phyloP scores from a whole-genome alignment of 108 stramenopile genomes.

The Cyclotella distinguenda region DNA sequence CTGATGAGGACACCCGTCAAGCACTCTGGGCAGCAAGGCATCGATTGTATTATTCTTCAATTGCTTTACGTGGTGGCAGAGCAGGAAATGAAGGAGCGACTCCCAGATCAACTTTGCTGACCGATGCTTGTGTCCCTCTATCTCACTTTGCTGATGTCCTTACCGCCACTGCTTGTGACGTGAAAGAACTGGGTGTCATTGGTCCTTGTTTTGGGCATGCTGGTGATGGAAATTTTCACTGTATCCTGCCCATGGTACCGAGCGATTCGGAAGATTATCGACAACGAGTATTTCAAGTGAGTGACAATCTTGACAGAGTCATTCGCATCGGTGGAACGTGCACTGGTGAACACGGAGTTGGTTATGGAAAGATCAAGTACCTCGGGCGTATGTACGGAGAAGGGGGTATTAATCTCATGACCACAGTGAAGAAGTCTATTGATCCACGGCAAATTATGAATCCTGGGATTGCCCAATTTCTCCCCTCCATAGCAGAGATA shows the following conservation, averaged over 20 bases:
- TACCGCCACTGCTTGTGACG: constrained; percentile 62
- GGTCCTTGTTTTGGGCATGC: constrained; percentile 95
- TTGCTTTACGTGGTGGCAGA: constrained; percentile 52
- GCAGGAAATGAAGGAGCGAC: constrained; percentile 46
- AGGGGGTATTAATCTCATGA: constrained; percentile 87
- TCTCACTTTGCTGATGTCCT: constrained; percentile 83
- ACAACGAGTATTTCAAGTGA: constrained; percentile 57
- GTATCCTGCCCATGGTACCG: constrained; percentile 74
- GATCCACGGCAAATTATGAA: constrained; percentile 93
- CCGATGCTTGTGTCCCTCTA: constrained; percentile 96
- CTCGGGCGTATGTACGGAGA: constrained; percentile 77
- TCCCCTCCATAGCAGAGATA: too few species aligned
- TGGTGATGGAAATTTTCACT: constrained; percentile 98
- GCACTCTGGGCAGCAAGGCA: constrained; percentile 89
- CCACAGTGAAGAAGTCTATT: constrained; percentile 76
- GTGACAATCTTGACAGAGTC: constrained; percentile 62
- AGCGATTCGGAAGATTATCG: constrained; percentile 73
- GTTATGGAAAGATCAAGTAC: constrained; percentile 89
- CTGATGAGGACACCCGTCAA: constrained; percentile 61
- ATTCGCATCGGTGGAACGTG: constrained; percentile 90
- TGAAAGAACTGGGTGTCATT: constrained; percentile 63
- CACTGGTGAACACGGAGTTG: constrained; percentile 97
- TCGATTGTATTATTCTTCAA: constrained; percentile 76
- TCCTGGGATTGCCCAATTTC: too few species aligned
- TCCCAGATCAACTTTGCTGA: constrained; percentile 54